Percentiles rank a stretch among this genome's conserved stretches.
phyloP scores from a whole-genome alignment of 2,329 filamentous ascomycete genomes.

The Hypoxylon sp. region DNA sequence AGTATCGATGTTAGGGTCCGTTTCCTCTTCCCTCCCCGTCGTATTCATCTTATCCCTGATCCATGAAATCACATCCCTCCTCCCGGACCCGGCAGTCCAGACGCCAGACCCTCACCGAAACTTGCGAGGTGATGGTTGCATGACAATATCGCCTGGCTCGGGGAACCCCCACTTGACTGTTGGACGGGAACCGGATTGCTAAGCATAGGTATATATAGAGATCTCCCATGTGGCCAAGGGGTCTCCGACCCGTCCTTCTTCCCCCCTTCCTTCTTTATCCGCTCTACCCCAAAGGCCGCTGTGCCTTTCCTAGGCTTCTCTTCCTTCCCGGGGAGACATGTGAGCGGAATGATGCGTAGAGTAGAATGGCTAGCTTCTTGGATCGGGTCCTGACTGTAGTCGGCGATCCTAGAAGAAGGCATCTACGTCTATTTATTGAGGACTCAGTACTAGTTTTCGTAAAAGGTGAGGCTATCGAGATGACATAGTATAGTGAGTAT shows the following conservation, averaged over 20 bases:
- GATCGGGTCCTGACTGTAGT: not conserved
- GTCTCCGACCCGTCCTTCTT: conserved; percentile 5
- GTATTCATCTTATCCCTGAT: conserved; percentile 29
- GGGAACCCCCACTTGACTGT: conserved; percentile 29
- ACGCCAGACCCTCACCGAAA: conserved; percentile 40
- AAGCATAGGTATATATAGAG: conserved; percentile 17
- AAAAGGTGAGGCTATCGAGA: not conserved
- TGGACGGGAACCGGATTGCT: conserved; percentile 14
- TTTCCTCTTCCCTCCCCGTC: conserved; percentile 15
- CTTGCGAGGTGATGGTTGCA: conserved; percentile 31
- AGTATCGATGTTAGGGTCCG: conserved; percentile 15
- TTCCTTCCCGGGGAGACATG: not conserved
- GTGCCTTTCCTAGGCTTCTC: conserved; percentile 8
- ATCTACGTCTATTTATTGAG: not conserved
- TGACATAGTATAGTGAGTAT: not conserved
- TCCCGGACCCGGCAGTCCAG: conserved; percentile 15
- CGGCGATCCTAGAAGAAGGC: not conserved
- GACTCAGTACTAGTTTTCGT: not conserved
- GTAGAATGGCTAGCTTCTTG: not conserved
- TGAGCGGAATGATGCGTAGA: conserved; percentile 8
- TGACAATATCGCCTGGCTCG: conserved; percentile 19
- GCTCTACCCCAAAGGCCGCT: not conserved
- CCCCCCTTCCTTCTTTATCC: not conserved
- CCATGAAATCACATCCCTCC: conserved; percentile 29
- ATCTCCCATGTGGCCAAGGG: conserved; percentile 1